These are phyloP conservation scores for Pseudomassariella vexata DNA, from an alignment of 2,329 filamentous ascomycete species.

Conservation along the genomic window DNA sequence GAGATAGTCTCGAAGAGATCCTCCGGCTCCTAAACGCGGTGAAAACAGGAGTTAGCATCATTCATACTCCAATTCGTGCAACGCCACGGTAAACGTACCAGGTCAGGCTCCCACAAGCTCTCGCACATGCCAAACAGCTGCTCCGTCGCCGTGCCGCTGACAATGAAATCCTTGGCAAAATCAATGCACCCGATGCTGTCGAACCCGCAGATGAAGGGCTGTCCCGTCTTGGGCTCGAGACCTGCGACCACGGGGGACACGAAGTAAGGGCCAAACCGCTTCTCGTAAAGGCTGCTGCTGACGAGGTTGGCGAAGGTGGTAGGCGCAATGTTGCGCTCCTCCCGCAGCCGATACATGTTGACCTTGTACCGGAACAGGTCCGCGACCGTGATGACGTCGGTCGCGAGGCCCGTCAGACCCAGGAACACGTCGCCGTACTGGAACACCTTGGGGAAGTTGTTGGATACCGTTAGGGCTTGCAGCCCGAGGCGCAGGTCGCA, in stretches of 20 bases:
- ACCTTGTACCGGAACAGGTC: constrained; percentile 99
- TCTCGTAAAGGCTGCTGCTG: constrained; percentile 85
- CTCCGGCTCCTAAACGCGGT: constrained; percentile 64
- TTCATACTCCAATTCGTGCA: no score
- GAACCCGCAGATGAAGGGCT: constrained; percentile 98
- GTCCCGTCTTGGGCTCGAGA: constrained; percentile 86
- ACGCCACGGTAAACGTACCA: constrained; percentile 56
- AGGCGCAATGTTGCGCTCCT: constrained; percentile 94
- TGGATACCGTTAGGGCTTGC: constrained; percentile 93
- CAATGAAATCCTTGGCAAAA: constrained; percentile 99
- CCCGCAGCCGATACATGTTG: constrained; percentile 98
- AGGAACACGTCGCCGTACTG: constrained; percentile 94
- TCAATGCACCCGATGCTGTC: constrained; percentile 99
- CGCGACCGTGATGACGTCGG: constrained; percentile 88
- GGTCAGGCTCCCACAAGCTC: constrained; percentile 93
- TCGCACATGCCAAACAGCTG: constrained; percentile 99
- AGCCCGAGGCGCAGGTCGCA: constrained; percentile 97
- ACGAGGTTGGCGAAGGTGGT: constrained; percentile 96
- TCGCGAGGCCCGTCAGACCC: constrained; percentile 91
- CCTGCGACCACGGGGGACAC: constrained; percentile 92
- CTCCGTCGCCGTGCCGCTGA: constrained; percentile 90
- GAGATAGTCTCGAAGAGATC: constrained; percentile 98
- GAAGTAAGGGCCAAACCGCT: constrained; percentile 93
- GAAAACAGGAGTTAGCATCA: neutral
- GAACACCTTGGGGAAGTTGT: constrained; percentile 99